Evolutionary conservation across 345 rosid genomes (phyloP).

Genomic region (Aegle marmelos): DNA sequence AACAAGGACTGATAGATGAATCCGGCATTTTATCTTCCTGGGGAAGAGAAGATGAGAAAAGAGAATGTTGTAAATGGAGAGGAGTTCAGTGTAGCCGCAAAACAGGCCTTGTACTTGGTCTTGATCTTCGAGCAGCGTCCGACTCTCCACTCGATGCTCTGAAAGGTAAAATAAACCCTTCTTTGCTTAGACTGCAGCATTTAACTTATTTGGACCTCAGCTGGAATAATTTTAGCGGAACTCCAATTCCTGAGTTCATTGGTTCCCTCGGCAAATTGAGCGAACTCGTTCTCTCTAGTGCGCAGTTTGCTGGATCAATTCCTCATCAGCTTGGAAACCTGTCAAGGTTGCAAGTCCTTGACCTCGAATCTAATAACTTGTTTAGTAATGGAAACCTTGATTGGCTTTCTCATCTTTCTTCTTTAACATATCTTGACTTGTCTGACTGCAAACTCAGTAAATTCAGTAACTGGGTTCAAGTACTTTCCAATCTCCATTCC

Average conservation of each 20-base stretch:
- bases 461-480: slow-evolving; percentile 17
- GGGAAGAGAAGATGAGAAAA: not conserved
- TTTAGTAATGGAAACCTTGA: not conserved
- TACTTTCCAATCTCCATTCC: not conserved
- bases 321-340: not conserved
- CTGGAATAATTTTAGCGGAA: not conserved
- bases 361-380: not conserved
- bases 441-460: not conserved
- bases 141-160: not conserved
- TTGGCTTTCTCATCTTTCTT: slow-evolving; percentile 7
- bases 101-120: not conserved
- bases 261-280: not conserved
- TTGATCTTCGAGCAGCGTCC: not conserved
- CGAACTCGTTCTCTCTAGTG: not conserved
- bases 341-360: not conserved
- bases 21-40: not conserved
- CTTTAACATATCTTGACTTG: slow-evolving; percentile 4
- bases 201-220: not conserved
- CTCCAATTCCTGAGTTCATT: not conserved
- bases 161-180: not conserved
- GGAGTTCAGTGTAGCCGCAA: not conserved
- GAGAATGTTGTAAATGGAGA: not conserved
- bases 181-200: not conserved
- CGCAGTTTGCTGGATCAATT: not conserved
- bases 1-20: not conserved